Base-by-base conservation (phyloP, 345 rosid genomes). In the Geranium brycei region DNA sequence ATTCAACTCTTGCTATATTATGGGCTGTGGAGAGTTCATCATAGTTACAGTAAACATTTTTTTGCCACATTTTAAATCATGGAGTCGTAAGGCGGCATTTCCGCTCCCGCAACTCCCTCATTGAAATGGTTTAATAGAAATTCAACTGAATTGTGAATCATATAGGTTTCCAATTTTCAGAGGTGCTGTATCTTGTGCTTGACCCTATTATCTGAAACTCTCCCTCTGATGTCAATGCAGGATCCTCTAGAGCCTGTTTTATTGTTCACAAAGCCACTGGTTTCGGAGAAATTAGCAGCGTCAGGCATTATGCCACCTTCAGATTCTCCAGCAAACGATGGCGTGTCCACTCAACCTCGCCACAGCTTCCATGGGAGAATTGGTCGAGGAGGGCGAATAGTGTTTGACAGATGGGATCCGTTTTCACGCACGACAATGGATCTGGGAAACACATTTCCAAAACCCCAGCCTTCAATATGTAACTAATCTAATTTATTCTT, bases 401-500 rank as follows among this genome's bases (percentile, higher is more conserved):
- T 93, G 14, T 93, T 91, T 66, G 97, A 93, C 64, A 80, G 99
- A 81, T 90, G 97, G 96, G 88, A 87, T 76, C 96, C 89, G 63
- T 82, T 90, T 41, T 79, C 81, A 79, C 91, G 83, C 18, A 68
- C 91, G 51, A 86, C 85, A 59, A 85, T 89, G 38, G 85, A 87
- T 17, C 74, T 81, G n/a, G 83, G 89, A 61, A 87, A 80, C 73
- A 71, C 95, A 30, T 75, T 76, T 32, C 90, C 91, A 38, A 82
- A 82, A 67, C 80, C 87, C n/a, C 79, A 78, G 47, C 79, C 85
- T 31, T 77, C 85, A 11, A 70, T 74, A 40, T 85, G 78, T 64
- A 77, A 75, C 66, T 82, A 67, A 75, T 35, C 15, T 35, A 35
- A 35, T 35, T 35, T 35, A 35, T 35, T 35, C 41, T 35, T 23